These are phyloP conservation scores for Penicillium psychrofluorescens DNA, from an alignment of 495 filamentous ascomycete species.

Conservation along the genomic window DNA sequence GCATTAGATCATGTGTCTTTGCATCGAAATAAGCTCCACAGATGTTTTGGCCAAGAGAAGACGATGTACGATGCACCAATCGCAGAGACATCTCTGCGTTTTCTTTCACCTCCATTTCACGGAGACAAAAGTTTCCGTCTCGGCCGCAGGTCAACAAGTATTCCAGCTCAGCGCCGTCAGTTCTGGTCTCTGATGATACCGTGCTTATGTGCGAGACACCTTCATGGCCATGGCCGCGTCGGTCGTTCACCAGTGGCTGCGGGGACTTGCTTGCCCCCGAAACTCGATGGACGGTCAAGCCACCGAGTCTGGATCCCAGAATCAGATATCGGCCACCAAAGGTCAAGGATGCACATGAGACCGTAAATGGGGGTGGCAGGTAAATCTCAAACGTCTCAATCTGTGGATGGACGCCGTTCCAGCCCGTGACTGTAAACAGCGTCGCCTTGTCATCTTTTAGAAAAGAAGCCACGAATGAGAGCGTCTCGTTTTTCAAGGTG, in stretches of 20 bases:
- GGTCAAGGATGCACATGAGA: slow-evolving; percentile 30
- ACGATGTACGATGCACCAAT: slow-evolving; percentile 45
- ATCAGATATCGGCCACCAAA: slow-evolving; percentile 41
- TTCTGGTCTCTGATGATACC: slow-evolving; percentile 13
- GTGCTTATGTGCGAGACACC: slow-evolving; percentile 59
- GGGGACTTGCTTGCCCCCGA: slow-evolving; percentile 6
- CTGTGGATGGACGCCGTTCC: slow-evolving; percentile 7
- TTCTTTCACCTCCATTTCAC: slow-evolving; percentile 14
- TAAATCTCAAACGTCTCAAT: slow-evolving; percentile 14
- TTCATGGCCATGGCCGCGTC: slow-evolving; percentile 50
- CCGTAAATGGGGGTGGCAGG: slow-evolving; percentile 28
- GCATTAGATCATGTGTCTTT: slow-evolving; percentile 43
- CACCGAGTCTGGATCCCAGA: slow-evolving; percentile 62
- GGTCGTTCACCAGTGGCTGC: slow-evolving; percentile 15
- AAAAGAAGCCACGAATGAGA: slow-evolving; percentile 29
- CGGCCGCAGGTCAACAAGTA: slow-evolving; percentile 59
- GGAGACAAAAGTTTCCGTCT: slow-evolving; percentile 65
- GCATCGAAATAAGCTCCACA: slow-evolving; percentile 56
- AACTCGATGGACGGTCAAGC: slow-evolving; percentile 46
- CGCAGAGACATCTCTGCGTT: slow-evolving; percentile 13
- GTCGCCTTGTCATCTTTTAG: slow-evolving; percentile 18
- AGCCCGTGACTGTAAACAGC: slow-evolving; percentile 19
- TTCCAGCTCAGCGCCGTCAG: slow-evolving; percentile 5
- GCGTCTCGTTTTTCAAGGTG: background rate
- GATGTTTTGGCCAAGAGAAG: slow-evolving; percentile 59